A percentile compares a stretch with the other conserved stretches of the same genome.
Evolutionary conservation across 1,284 basidiomycete genomes (phyloP).

Genomic region (Trametes sp.): DNA sequence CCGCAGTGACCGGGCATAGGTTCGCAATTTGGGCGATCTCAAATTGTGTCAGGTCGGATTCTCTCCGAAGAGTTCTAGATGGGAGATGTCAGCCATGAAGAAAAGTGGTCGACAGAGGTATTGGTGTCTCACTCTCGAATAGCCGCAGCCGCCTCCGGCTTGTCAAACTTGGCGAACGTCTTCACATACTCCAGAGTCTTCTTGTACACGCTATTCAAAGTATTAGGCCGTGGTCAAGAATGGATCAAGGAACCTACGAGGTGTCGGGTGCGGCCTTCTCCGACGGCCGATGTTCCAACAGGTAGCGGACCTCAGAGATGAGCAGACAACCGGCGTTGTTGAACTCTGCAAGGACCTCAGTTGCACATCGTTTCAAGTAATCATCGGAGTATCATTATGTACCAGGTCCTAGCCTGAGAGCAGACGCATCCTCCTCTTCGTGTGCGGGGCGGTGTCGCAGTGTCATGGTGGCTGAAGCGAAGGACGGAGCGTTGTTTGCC

Average conservation of each 20-base stretch:
- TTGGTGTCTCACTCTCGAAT: slow-evolving; percentile 80
- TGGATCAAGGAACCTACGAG: slow-evolving; percentile 58
- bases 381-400: slow-evolving; percentile 12
- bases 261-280: slow-evolving; percentile 87
- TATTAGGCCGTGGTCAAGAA: not conserved
- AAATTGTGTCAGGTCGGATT: slow-evolving; percentile 84
- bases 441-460: slow-evolving; percentile 57
- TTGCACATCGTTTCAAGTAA: not conserved
- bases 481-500: slow-evolving; percentile 29
- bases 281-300: slow-evolving; percentile 75
- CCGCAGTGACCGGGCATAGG: slow-evolving; percentile 85
- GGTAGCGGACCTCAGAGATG: slow-evolving; percentile 90
- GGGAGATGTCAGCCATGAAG: not conserved
- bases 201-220: slow-evolving; percentile 79
- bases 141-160: slow-evolving; percentile 84
- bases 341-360: slow-evolving; percentile 65
- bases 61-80: slow-evolving; percentile 74
- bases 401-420: slow-evolving; percentile 74
- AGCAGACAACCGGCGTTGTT: slow-evolving; percentile 90
- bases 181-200: slow-evolving; percentile 93
- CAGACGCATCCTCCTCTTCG: slow-evolving; percentile 77
- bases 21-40: slow-evolving; percentile 95
- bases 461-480: slow-evolving; percentile 48
- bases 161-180: slow-evolving; percentile 90
- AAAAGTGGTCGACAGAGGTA: not conserved